A percentile compares a stretch with the other conserved stretches of the same genome.
phyloP scores from a whole-genome alignment of 345 rosid genomes.

The Euphorbia pulcherrima region DNA sequence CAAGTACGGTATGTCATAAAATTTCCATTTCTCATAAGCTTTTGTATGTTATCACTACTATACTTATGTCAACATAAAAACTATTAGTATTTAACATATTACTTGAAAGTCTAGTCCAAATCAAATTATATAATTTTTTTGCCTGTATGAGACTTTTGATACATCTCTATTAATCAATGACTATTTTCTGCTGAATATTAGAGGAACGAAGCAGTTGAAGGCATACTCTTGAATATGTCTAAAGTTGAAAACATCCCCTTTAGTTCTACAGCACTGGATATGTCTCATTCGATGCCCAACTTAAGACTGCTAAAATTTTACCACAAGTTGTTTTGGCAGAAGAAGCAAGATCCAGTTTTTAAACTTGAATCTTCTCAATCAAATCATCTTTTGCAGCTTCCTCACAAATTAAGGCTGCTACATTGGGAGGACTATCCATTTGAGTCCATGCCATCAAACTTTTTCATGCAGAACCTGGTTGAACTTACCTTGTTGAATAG shows the following conservation, averaged over 20 bases:
- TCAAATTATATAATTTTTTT: too few relatives aligned
- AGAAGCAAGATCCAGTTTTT: slow-evolving; percentile 1
- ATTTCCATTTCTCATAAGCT: not conserved
- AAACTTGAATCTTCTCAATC: slow-evolving; percentile 2
- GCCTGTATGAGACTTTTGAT: not conserved
- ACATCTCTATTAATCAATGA: too few relatives aligned
- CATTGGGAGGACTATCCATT: too few relatives aligned
- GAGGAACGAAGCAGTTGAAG: too few relatives aligned
- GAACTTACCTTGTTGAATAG: not conserved
- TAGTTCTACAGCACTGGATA: slow-evolving; percentile 4
- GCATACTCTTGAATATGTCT: slow-evolving; percentile 10
- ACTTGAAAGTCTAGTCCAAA: too few relatives aligned
- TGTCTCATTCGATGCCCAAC: slow-evolving; percentile 3
- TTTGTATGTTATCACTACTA: not conserved
- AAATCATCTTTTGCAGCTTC: not conserved
- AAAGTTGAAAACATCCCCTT: not conserved
- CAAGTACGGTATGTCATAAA: not conserved
- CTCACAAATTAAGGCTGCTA: too few relatives aligned
- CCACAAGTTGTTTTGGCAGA: too few relatives aligned
- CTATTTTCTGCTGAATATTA: not conserved
- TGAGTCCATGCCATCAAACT: not conserved
- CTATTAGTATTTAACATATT: not conserved
- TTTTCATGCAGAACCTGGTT: not conserved
- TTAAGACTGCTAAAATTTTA: too few relatives aligned
- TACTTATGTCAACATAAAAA: slow-evolving; percentile 5